Conservation (phyloP, 2,329 filamentous ascomycete genomes). For the Ambrosiella beaveri region DNA sequence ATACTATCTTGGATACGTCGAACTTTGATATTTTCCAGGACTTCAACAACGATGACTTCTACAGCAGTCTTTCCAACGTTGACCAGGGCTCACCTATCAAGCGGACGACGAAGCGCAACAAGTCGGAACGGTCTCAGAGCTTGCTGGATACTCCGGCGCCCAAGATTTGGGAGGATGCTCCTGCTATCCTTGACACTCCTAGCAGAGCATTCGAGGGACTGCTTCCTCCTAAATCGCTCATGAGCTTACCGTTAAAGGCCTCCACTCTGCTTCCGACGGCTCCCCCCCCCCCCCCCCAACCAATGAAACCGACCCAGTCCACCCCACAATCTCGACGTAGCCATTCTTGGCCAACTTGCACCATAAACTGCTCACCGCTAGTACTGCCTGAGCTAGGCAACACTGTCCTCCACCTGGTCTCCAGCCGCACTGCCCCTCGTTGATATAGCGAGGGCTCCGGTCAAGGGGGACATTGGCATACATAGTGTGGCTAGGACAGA, state of each 20-base stretch:
- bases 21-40: slow-evolving; percentile 45
- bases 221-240: slow-evolving; percentile 34
- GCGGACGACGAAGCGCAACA: slow-evolving; percentile 39
- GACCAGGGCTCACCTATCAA: slow-evolving; percentile 50
- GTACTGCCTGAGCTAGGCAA: background rate
- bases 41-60: slow-evolving; percentile 20
- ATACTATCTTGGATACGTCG: slow-evolving; percentile 24
- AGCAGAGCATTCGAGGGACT: slow-evolving; percentile 19
- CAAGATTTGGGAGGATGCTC: slow-evolving; percentile 13
- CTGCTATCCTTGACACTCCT: slow-evolving; percentile 8
- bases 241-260: slow-evolving; percentile 10
- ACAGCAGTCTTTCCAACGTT: slow-evolving; percentile 20
- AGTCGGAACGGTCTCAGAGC: slow-evolving; percentile 46
- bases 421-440: background rate
- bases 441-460: background rate
- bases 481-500: background rate
- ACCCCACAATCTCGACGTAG: background rate
- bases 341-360: background rate
- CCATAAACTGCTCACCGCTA: background rate
- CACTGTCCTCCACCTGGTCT: background rate
- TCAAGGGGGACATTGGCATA: background rate
- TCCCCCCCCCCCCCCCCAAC: background rate
- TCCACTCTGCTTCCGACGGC: slow-evolving; percentile 12
- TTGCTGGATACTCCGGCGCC: slow-evolving; percentile 7
- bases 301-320: background rate